A percentile compares a stretch with the other conserved stretches of the same genome.
These are phyloP conservation scores for Cylindrotheca fusiformis DNA, from an alignment of 108 stramenopile species.

Conservation along the genomic window DNA sequence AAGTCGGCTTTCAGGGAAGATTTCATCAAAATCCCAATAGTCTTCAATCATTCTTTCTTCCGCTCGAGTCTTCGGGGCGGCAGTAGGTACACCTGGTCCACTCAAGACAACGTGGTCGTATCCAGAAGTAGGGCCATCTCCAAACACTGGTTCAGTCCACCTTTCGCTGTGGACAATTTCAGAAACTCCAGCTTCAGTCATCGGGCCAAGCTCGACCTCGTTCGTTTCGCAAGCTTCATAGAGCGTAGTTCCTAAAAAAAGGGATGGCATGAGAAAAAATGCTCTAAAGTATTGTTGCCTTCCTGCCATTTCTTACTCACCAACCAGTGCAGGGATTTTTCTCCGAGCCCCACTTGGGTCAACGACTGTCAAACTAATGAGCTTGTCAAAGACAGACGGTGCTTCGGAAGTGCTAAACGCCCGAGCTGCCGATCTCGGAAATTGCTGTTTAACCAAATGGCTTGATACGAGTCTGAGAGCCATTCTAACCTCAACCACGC, in stretches of 20 bases:
- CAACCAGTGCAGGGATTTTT: constrained; percentile 70
- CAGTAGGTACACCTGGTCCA: constrained; percentile 58
- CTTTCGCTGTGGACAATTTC: constrained; percentile 50
- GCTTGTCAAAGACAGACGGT: constrained; percentile 72
- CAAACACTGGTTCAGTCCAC: constrained; percentile 88
- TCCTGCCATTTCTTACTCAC: constrained; percentile 31
- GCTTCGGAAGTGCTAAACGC: constrained; percentile 34
- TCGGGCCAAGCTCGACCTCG: constrained; percentile 84
- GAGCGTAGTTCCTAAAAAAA: constrained; percentile 59
- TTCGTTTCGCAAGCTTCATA: constrained; percentile 73
- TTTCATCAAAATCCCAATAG: constrained; percentile 90
- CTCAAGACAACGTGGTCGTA: constrained; percentile 85
- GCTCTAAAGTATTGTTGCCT: neutral
- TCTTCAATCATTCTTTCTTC: constrained; percentile 64
- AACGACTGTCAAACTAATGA: constrained; percentile 77
- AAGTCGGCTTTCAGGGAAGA: constrained; percentile 76
- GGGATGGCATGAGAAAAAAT: neutral
- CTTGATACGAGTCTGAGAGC: constrained; percentile 27
- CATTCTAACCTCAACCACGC: constrained; percentile 11
- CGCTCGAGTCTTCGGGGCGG: constrained; percentile 40
- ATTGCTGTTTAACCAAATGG: constrained; percentile 8
- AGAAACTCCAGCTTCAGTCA: constrained; percentile 42
- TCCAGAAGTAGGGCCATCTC: constrained; percentile 78
- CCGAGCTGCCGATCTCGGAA: constrained; percentile 14
- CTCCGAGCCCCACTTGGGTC: constrained; percentile 83